Base-by-base conservation (phyloP, 2,329 filamentous ascomycete genomes). In the Penicillium crustosum region DNA sequence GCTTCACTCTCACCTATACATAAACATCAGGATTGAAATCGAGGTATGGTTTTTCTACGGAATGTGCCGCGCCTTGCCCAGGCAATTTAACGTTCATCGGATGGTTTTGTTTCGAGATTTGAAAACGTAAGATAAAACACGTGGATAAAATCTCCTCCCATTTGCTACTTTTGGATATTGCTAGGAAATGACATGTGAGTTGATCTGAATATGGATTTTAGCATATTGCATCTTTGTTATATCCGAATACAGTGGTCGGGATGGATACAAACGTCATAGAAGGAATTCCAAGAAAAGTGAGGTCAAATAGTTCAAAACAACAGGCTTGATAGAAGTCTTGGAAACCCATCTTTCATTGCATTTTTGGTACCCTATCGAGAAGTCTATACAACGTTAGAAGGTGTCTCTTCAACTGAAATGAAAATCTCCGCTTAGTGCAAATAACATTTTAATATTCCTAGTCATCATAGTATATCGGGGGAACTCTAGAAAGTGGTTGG, bases 161-260 rank as follows among this genome's bases (percentile, higher is more conserved):
- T 52, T 52, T 44, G 13, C 49, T 35, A 10, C 17, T 52, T 52
- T 52, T 8, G 39, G 44, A 33, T 38, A 49, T 21, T 41, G 53
- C 21, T 42, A 36, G 45, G 31, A 15, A 13, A 29, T 17, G 51
- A 6, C 31, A 38, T 47, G 31, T 53, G 51, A 49, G 31, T 29
- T 1, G 38, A 19, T n/a, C 5, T 7, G 19, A 4, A 35, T 12
- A 25, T n/a, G 1, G 15, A 6, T 17, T 33, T 7, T 23, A 4
- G 5, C 9, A 47, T 21, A 47, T 19, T 21, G 27, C n/a, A 31
- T 29, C n/a, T 47, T 43, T 21, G 12, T 10, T 33, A 33, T 21
- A 17, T 33, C 21, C 8, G 8, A 12, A 4, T 19, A 2, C 12
- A 19, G 17, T 17, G 2, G 15, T 7, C 19, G 12, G 8, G 6